phyloP scores from a whole-genome alignment of 2,329 filamentous ascomycete species.

The Ceratocystis smalleyi region DNA sequence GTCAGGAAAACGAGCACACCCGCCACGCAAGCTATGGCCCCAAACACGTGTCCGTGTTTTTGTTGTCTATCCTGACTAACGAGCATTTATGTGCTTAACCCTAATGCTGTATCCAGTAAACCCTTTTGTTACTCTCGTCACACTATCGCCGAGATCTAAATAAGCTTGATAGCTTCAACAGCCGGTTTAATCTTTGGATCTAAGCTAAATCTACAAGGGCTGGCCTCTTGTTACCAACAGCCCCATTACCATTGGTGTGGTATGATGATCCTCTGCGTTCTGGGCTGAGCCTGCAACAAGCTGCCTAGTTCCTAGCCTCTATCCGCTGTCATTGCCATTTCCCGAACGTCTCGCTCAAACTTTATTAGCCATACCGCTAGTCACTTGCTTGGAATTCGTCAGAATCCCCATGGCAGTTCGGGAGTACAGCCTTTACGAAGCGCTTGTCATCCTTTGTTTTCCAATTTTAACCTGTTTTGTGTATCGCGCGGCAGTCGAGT shows the following conservation, averaged over 20 bases:
- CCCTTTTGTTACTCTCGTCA: background rate
- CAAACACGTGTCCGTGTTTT: no score
- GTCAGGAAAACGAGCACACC: no score
- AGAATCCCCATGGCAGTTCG: no score
- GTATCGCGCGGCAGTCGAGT: background rate
- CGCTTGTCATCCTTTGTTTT: no score
- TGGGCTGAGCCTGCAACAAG: no score
- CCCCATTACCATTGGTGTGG: no score
- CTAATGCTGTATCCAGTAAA: background rate
- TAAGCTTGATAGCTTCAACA: slow-evolving; percentile 1
- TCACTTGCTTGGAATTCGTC: no score
- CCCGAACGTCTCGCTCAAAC: background rate
- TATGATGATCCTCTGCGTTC: no score
- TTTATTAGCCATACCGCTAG: no score
- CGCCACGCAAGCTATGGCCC: no score
- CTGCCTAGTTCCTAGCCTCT: background rate
- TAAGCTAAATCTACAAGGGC: background rate
- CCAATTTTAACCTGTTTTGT: background rate
- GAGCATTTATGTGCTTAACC: background rate
- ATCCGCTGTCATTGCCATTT: background rate
- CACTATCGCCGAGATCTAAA: background rate
- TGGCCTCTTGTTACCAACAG: background rate
- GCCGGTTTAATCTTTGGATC: background rate
- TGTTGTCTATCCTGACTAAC: background rate
- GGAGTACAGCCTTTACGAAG: no score